Conservation (phyloP, 768 basidiomycete species). For the Paxillus ammoniavirescens region DNA sequence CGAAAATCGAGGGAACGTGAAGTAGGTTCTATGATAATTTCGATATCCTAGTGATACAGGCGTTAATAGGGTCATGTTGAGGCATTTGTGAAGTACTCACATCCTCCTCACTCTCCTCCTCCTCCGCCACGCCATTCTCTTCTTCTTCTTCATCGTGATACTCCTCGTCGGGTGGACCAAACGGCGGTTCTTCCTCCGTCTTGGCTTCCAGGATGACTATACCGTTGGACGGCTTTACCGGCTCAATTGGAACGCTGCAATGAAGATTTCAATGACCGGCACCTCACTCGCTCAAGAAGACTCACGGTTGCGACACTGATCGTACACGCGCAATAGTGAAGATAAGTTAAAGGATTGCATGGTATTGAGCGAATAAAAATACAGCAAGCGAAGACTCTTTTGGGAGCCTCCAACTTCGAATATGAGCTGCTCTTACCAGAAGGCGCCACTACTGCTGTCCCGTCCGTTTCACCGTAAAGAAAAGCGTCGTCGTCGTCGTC, state of each 20-base stretch:
- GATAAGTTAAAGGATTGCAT: slow-evolving; percentile 41
- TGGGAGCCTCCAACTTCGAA: slow-evolving; percentile 21
- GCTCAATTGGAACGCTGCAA: slow-evolving; percentile 41
- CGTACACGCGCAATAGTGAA: slow-evolving; percentile 36
- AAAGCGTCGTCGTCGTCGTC: slow-evolving; percentile 86
- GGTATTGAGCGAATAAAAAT: slow-evolving; percentile 34
- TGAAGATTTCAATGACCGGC: slow-evolving; percentile 18
- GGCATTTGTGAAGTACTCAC: slow-evolving; percentile 31
- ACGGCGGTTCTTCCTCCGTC: slow-evolving; percentile 35
- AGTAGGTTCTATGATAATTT: slow-evolving; percentile 86
- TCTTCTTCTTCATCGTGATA: slow-evolving; percentile 24
- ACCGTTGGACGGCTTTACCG: slow-evolving; percentile 44
- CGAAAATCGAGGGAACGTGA: slow-evolving; percentile 74
- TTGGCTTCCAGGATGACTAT: slow-evolving; percentile 50
- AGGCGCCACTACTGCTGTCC: slow-evolving; percentile 31
- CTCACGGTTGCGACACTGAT: slow-evolving; percentile 66
- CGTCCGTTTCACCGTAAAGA: slow-evolving; percentile 60
- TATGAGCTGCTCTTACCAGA: slow-evolving; percentile 48
- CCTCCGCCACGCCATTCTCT: slow-evolving; percentile 42
- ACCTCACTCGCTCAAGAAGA: slow-evolving; percentile 32
- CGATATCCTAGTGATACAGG: slow-evolving; percentile 59
- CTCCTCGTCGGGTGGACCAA: slow-evolving; percentile 22
- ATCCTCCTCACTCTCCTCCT: slow-evolving; percentile 46
- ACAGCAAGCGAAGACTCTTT: slow-evolving; percentile 32
- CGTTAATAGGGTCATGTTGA: slow-evolving; percentile 4